These are phyloP conservation scores for Nicotiana sylvestris DNA, from an alignment of 257 asterid genomes.

Conservation along the genomic window DNA sequence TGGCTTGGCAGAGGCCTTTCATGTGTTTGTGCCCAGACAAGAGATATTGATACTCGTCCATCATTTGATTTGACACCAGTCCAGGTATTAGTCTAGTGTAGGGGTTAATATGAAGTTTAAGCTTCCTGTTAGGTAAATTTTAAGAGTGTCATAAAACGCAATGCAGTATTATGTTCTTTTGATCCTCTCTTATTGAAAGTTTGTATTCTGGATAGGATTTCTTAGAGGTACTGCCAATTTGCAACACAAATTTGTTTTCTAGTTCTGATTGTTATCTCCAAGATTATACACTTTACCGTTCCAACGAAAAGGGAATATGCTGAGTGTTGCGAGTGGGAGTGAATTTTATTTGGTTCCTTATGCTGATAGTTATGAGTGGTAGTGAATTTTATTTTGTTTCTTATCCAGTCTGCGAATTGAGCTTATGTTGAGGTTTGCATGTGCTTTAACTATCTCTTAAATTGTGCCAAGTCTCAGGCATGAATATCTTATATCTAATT, in stretches of 20 bases:
- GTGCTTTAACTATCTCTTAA: neutral
- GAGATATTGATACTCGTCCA: slow-evolving; percentile 82
- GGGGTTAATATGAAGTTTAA: neutral
- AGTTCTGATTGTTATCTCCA: neutral
- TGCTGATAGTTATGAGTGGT: too few relatives aligned
- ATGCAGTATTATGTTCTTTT: neutral
- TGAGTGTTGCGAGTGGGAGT: slow-evolving; percentile 1
- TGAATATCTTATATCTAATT: neutral
- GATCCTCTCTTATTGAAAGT: neutral
- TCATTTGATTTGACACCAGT: slow-evolving; percentile 88
- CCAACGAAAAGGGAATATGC: neutral
- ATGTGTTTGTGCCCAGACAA: slow-evolving; percentile 92
- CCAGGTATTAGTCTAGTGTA: slow-evolving; percentile 42
- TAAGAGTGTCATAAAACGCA: neutral
- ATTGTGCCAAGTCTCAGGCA: neutral
- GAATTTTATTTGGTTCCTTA: neutral
- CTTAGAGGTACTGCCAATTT: neutral
- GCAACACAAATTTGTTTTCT: neutral
- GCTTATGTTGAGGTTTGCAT: neutral
- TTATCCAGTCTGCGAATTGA: neutral
- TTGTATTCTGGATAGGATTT: slow-evolving; percentile 3
- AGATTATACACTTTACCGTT: neutral
- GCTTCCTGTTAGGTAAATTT: neutral
- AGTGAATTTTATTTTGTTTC: neutral
- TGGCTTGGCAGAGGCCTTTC: slow-evolving; percentile 98